Conservation (phyloP, 495 filamentous ascomycete species). For the Hapsidospora chrysogenum region DNA sequence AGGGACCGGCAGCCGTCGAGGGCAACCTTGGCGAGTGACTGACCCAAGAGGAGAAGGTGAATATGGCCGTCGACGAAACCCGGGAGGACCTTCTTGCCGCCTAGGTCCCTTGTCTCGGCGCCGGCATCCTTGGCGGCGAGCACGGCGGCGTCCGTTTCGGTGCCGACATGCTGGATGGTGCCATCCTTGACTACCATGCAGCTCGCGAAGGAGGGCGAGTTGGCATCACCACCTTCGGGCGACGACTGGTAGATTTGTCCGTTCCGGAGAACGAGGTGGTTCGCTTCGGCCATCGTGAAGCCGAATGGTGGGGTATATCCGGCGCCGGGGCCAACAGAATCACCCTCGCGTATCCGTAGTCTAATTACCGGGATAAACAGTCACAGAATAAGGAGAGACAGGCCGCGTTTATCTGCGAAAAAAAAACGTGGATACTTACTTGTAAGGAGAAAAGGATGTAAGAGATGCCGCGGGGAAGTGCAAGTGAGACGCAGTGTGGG, state of each 20-base stretch:
- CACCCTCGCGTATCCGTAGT: too few relatives aligned
- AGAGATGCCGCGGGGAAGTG: too few relatives aligned
- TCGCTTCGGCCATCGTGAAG: not conserved
- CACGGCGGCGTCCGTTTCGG: constrained; percentile 13
- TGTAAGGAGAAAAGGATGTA: too few relatives aligned
- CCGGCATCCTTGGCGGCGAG: constrained; percentile 10
- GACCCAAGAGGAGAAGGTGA: constrained; percentile 43
- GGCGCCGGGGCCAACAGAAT: too few relatives aligned
- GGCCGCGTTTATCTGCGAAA: too few relatives aligned
- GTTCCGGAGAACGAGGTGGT: not conserved
- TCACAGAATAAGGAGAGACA: too few relatives aligned
- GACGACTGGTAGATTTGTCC: constrained; percentile 1
- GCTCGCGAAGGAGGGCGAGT: not conserved
- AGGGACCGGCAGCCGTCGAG: constrained; percentile 36
- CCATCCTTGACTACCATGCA: constrained; percentile 12
- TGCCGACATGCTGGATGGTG: constrained; percentile 21
- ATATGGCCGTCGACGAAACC: constrained; percentile 52
- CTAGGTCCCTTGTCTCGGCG: constrained; percentile 23
- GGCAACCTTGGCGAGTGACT: constrained; percentile 38
- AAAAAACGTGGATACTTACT: too few relatives aligned
- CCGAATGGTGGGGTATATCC: too few relatives aligned
- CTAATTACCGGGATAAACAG: too few relatives aligned
- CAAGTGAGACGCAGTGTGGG: too few relatives aligned
- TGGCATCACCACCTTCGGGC: not conserved
- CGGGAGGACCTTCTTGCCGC: constrained; percentile 33